phyloP scores from a whole-genome alignment of 2,329 filamentous ascomycete species.

The Cladosporium halotolerans region DNA sequence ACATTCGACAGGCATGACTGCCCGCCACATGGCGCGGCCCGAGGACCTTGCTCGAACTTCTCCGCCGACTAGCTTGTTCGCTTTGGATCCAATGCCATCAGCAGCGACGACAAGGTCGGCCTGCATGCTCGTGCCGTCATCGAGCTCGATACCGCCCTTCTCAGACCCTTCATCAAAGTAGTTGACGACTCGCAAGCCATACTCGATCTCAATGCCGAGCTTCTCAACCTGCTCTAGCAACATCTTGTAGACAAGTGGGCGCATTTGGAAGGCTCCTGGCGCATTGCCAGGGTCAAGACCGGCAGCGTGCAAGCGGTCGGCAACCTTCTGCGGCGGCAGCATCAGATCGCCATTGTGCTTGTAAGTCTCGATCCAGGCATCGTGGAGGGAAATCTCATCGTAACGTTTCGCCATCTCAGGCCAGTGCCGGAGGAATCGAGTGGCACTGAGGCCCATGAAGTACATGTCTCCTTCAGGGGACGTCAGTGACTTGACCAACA shows the following conservation, averaged over 20 bases:
- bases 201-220: conserved; percentile 36
- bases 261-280: conserved; percentile 50
- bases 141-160: conserved; percentile 4
- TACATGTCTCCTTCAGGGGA: conserved; percentile 46
- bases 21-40: conserved; percentile 23
- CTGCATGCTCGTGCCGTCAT: conserved; percentile 11
- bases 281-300: conserved; percentile 41
- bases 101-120: conserved; percentile 17
- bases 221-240: conserved; percentile 43
- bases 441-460: conserved; percentile 51
- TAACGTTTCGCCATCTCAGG: conserved; percentile 46
- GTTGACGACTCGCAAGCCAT: conserved; percentile 35
- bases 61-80: conserved; percentile 36
- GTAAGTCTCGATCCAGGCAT: conserved; percentile 50
- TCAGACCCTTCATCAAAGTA: conserved; percentile 33
- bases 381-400: conserved; percentile 45
- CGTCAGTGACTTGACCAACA: not conserved
- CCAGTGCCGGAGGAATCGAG: conserved; percentile 48
- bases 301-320: conserved; percentile 42
- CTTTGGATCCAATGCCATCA: conserved; percentile 17
- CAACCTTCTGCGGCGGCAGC: conserved; percentile 42
- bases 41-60: conserved; percentile 32
- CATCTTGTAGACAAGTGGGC: conserved; percentile 49
- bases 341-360: conserved; percentile 46
- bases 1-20: conserved; percentile 31